Evolutionary conservation across 2,329 filamentous ascomycete genomes (phyloP).

Genomic region (Zymoseptoria crescenta): DNA sequence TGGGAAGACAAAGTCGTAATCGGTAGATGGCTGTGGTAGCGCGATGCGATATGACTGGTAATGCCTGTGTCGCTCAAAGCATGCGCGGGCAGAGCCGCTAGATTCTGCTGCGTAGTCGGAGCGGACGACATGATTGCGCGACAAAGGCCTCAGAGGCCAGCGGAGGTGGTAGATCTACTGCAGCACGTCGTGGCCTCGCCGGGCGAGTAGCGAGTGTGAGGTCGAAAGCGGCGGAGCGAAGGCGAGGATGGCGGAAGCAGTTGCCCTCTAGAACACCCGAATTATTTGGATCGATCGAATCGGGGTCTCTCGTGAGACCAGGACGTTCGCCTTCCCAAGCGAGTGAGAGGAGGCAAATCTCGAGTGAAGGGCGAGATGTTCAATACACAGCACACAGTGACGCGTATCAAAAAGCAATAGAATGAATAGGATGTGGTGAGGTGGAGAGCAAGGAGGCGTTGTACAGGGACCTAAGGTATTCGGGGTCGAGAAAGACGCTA

Average conservation of each 20-base stretch:
- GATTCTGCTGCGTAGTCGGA: conserved; percentile 71
- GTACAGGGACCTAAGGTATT: not conserved
- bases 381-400: not conserved
- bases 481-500: not conserved
- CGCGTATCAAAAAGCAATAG: not conserved
- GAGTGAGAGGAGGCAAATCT: not conserved
- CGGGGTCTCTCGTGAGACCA: not conserved
- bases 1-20: conserved; percentile 87
- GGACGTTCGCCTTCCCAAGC: not conserved
- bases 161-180: conserved; percentile 6
- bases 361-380: not conserved
- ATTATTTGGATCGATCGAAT: not conserved
- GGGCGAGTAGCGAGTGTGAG: conserved; percentile 3
- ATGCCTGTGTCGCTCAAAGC: conserved; percentile 61
- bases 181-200: conserved; percentile 9
- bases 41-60: conserved; percentile 74
- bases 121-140: conserved; percentile 28
- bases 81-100: conserved; percentile 81
- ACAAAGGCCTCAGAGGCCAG: conserved; percentile 21
- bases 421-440: not conserved
- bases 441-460: not conserved
- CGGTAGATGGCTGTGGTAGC: conserved; percentile 85
- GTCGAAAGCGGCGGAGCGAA: not conserved
- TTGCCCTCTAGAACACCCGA: not conserved
- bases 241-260: not conserved